Evolutionary conservation across 176 grass and related monocot genomes (phyloP).

Genomic region (Ananas comosus): DNA sequence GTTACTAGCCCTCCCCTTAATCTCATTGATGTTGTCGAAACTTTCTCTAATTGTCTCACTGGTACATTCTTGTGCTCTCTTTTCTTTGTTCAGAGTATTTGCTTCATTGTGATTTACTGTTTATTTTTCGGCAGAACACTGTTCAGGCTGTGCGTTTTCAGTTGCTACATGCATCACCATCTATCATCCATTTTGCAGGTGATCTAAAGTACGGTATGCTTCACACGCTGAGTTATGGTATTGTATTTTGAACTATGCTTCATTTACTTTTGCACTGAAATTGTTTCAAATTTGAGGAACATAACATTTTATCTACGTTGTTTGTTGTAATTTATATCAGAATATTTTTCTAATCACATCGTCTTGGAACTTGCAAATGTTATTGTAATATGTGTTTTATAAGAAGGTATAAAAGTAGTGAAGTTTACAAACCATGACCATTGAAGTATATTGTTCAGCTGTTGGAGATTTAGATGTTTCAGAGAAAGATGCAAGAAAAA

Average conservation of each 20-base stretch:
- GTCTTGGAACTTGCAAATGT: neutral
- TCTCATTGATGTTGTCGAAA: slow-evolving; percentile 77
- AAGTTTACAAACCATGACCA: too few relatives aligned
- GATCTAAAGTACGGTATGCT: slow-evolving; percentile 83
- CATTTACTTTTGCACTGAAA: neutral
- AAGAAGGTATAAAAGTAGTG: neutral
- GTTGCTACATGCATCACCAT: slow-evolving; percentile 51
- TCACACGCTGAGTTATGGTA: neutral
- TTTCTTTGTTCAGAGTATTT: slow-evolving; percentile 15
- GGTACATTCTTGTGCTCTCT: slow-evolving; percentile 27
- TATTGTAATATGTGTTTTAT: neutral
- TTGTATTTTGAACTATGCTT: neutral
- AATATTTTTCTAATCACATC: too few relatives aligned
- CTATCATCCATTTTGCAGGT: slow-evolving; percentile 75
- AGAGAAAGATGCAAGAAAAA: slow-evolving; percentile 32
- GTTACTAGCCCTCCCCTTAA: slow-evolving; percentile 43
- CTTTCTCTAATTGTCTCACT: slow-evolving; percentile 65
- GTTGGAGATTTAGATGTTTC: slow-evolving; percentile 48
- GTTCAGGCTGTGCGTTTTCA: slow-evolving; percentile 67
- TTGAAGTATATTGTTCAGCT: slow-evolving; percentile 36
- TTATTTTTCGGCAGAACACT: slow-evolving; percentile 50
- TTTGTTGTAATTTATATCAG: too few relatives aligned
- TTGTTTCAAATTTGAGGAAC: neutral
- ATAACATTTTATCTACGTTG: neutral
- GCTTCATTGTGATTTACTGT: slow-evolving; percentile 13